Evolutionary conservation across 2,329 filamentous ascomycete genomes (phyloP).

Genomic region (Metarhizium guizhouense): DNA sequence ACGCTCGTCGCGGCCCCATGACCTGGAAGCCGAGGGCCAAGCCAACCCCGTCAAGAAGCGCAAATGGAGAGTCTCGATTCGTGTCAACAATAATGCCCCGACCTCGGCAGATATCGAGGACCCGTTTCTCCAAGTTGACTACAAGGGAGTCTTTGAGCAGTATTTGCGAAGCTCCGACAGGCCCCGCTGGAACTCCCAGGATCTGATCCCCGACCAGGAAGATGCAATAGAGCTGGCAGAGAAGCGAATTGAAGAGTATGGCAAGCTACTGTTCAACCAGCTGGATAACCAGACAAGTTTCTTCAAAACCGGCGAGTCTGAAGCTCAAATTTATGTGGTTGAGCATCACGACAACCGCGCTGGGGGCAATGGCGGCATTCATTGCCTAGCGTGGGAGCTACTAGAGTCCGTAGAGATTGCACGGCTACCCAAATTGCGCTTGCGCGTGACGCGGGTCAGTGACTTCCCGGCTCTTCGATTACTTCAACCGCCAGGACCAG

Average conservation of each 20-base stretch:
- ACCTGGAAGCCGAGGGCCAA: constrained; percentile 1
- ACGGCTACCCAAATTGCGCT: constrained; percentile 11
- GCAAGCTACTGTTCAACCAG: constrained; percentile 12
- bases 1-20: constrained; percentile 7
- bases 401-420: constrained; percentile 13
- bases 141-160: constrained; percentile 15
- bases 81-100: constrained; percentile 11
- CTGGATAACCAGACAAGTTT: constrained; percentile 8
- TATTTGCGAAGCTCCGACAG: constrained; percentile 17
- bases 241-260: constrained; percentile 13
- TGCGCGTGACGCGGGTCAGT: constrained; percentile 17
- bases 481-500: constrained; percentile 2
- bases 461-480: constrained; percentile 11
- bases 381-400: constrained; percentile 20
- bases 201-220: constrained; percentile 8
- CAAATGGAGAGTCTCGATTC: constrained; percentile 14
- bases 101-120: constrained; percentile 11
- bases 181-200: constrained; percentile 12
- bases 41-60: constrained; percentile 8
- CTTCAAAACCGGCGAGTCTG: constrained; percentile 7
- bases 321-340: constrained; percentile 16
- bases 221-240: constrained; percentile 11
- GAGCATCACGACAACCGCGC: constrained; percentile 14
- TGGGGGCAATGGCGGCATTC: constrained; percentile 10
- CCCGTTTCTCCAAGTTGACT: constrained; percentile 16